Evolutionary conservation across 345 rosid genomes (phyloP), one percentile per base, ranked within the genome.

Genomic region (Kandelia obovata): DNA sequence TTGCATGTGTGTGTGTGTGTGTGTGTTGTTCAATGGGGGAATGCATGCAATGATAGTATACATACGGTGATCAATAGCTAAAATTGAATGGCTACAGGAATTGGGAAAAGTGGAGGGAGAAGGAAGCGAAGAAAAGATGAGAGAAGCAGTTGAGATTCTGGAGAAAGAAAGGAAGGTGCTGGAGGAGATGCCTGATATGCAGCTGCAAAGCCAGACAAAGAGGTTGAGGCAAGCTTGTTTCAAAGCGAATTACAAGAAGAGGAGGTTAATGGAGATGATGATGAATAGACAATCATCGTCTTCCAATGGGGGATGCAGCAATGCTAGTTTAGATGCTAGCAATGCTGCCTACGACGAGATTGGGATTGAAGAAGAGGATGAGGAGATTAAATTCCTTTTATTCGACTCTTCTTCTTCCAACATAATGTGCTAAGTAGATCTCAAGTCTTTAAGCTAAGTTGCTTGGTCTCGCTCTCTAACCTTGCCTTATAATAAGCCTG

Each of bases 221-320:
- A 83, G 81, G 78, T 76, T 93, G 2, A 81, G 97, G 35, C 97
- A 91, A 67, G 88, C 94, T 0, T 89, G 90, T 63, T 93, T 93
- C 61, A 93, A 93, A 74, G 92, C 92, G 0, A 89, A 84, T 56
- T 88, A 89, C 86, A 93, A 91, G 82, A 79, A 79, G 74, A 86
- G 89, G 52, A 77, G 68, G 80, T 62, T 68, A 2, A 16, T 66
- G 67, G 47, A 53, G 23, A 53, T 17, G 43, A 43, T 3, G 17
- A 53, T 10, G 43, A 46, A 28, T 58, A 16, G 8, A 7, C 1
- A 26, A 11, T 16, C 60, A 51, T n/a, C 62, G 43, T 61, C 49
- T 43, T 43, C 23, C 26, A 7, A 23, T 32, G 47, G 1, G 11
- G 21, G 19, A n/a, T 21, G 47, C 6, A 17, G 15, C 23, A 23